Evolutionary conservation across 352 stramenopile species (phyloP).

Genomic region (Globisporangium lucens): DNA sequence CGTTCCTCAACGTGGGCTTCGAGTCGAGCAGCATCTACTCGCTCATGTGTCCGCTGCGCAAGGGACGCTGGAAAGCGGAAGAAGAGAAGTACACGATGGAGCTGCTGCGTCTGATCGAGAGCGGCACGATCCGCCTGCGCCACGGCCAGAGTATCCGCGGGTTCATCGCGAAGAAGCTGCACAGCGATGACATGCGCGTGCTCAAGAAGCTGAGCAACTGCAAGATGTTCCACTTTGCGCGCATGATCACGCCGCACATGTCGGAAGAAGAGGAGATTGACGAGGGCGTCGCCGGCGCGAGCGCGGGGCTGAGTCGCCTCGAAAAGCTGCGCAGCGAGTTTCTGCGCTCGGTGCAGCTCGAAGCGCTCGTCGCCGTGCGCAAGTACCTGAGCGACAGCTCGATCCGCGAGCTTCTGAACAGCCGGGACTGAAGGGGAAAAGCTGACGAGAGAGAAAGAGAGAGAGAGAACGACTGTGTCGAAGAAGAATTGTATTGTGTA

Average conservation of each 20-base stretch:
- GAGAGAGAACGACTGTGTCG: neutral
- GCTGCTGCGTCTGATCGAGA: conserved; percentile 62
- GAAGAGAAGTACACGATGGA: conserved; percentile 75
- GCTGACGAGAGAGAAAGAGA: neutral
- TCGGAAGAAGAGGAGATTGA: conserved; percentile 54
- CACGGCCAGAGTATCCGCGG: conserved; percentile 67
- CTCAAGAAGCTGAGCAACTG: conserved; percentile 85
- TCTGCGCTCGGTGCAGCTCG: conserved; percentile 69
- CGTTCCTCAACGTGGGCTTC: conserved; percentile 72
- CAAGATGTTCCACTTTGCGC: conserved; percentile 74
- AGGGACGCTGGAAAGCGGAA: conserved; percentile 70
- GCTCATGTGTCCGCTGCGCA: conserved; percentile 70
- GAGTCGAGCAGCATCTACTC: conserved; percentile 71
- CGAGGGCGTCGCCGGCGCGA: conserved; percentile 29
- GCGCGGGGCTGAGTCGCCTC: conserved; percentile 31
- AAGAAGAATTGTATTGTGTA: neutral
- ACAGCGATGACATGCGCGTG: conserved; percentile 82
- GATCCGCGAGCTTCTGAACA: conserved; percentile 61
- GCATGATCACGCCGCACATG: conserved; percentile 56
- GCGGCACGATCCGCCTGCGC: conserved; percentile 50
- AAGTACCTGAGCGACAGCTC: conserved; percentile 71
- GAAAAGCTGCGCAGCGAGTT: conserved; percentile 67
- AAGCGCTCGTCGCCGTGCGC: conserved; percentile 68
- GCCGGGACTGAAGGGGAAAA: conserved; percentile 18
- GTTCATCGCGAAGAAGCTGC: conserved; percentile 72